These are phyloP conservation scores for Colletotrichum liriopes DNA, from an alignment of 2,329 filamentous ascomycete genomes.

Conservation along the genomic window DNA sequence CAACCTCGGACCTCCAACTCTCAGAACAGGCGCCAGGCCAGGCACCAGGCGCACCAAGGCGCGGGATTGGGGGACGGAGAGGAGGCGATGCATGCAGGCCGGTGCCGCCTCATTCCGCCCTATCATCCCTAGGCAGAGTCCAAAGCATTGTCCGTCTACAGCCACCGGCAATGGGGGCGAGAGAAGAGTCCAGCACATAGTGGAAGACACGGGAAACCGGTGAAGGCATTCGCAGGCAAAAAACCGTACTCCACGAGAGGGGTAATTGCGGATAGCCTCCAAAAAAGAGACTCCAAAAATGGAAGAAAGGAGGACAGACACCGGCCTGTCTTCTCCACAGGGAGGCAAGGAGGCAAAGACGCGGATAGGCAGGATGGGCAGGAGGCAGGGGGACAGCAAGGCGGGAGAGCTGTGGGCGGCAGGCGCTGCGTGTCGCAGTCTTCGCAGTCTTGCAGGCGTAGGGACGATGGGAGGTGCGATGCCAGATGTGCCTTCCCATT, in stretches of 20 bases:
- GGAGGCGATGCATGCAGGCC: conserved; percentile 8
- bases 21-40: conserved; percentile 13
- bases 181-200: conserved; percentile 21
- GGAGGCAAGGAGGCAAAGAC: background rate
- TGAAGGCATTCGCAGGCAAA: conserved; percentile 14
- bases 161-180: background rate
- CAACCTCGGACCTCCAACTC: background rate
- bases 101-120: background rate
- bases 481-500: conserved; percentile 29
- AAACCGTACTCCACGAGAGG: background rate
- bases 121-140: background rate
- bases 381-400: background rate
- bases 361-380: background rate
- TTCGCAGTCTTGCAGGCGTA: background rate
- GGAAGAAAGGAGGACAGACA: background rate
- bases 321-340: background rate
- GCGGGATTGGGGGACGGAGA: conserved; percentile 10
- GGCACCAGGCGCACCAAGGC: conserved; percentile 15
- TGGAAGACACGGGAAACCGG: conserved; percentile 16
- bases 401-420: background rate
- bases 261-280: background rate
- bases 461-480: no score
- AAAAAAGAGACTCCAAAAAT: conserved; percentile 1
- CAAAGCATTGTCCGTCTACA: background rate
- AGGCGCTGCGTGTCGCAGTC: background rate